Evolutionary conservation across 1,284 basidiomycete genomes (phyloP).

Genomic region (Ganoderma lingzhi): DNA sequence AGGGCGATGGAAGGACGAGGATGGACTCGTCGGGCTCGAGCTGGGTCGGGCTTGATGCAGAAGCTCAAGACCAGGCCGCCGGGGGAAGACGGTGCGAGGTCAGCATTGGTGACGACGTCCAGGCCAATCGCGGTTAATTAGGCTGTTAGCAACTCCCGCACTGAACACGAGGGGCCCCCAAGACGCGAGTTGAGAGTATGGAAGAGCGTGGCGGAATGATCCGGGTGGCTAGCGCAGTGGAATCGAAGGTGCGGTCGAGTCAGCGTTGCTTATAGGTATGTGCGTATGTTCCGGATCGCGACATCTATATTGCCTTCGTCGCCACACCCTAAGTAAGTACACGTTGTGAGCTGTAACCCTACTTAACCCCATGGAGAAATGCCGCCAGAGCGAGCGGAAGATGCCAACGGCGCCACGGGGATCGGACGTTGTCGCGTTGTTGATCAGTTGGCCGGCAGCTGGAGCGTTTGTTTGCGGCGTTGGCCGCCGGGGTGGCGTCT

Average conservation of each 20-base stretch:
- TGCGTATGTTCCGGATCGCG: neutral
- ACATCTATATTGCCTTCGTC: neutral
- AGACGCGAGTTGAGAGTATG: neutral
- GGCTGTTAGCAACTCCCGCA: neutral
- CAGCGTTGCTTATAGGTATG: neutral
- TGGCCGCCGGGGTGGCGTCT: neutral
- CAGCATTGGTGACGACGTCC: neutral
- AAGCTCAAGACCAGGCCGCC: neutral
- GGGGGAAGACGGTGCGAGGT: neutral
- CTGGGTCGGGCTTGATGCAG: neutral
- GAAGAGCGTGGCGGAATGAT: constrained; percentile 1
- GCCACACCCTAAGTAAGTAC: neutral
- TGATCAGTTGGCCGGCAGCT: neutral
- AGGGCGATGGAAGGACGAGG: neutral
- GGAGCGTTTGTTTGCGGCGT: constrained; percentile 3
- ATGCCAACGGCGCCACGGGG: neutral
- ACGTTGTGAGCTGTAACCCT: neutral
- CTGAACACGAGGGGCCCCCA: neutral
- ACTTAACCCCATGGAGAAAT: neutral
- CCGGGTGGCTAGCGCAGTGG: neutral
- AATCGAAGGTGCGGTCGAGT: neutral
- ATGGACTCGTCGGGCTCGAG: constrained; percentile 1
- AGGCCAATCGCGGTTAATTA: constrained; percentile 4
- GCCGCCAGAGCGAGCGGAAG: neutral
- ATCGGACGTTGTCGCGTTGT: neutral